Percentiles rank a stretch among this genome's conserved stretches.
These are phyloP conservation scores for Corynascus novoguineensis DNA, from an alignment of 495 filamentous ascomycete species.

Conservation along the genomic window DNA sequence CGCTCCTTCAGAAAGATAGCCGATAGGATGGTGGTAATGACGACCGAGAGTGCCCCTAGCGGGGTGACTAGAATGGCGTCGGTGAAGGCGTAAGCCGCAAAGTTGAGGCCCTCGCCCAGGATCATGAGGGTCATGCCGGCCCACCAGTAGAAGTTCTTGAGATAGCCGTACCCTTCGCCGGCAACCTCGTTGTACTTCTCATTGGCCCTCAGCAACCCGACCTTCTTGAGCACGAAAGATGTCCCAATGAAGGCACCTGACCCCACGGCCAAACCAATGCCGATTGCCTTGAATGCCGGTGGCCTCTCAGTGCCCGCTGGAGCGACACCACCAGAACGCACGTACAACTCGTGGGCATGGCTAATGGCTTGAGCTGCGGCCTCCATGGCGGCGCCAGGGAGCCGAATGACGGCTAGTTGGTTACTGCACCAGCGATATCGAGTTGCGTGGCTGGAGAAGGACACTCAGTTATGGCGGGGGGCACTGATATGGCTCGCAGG, in stretches of 20 bases:
- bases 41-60: conserved; percentile 88
- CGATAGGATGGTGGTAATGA: conserved; percentile 86
- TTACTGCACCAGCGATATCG: conserved; percentile 3
- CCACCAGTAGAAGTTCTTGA: conserved; percentile 97
- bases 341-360: conserved; percentile 39
- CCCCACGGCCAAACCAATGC: conserved; percentile 76
- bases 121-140: conserved; percentile 96
- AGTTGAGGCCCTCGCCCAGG: conserved; percentile 93
- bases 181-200: conserved; percentile 95
- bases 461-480: background rate
- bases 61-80: conserved; percentile 96
- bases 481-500: background rate
- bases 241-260: conserved; percentile 92
- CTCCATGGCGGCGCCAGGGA: conserved; percentile 34
- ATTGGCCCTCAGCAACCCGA: conserved; percentile 84
- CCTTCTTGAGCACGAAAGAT: conserved; percentile 95
- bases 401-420: conserved; percentile 22
- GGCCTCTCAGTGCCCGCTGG: conserved; percentile 31
- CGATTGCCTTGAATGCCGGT: conserved; percentile 73
- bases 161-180: conserved; percentile 94
- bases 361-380: conserved; percentile 34
- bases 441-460: background rate
- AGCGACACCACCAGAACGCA: conserved; percentile 31
- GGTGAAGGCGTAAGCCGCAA: conserved; percentile 94
- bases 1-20: conserved; percentile 96